Percentiles rank a stretch among this genome's conserved stretches.
Evolutionary conservation across 78 protist species (phyloP).

Genomic region (Pigoraptor vietnamica): DNA sequence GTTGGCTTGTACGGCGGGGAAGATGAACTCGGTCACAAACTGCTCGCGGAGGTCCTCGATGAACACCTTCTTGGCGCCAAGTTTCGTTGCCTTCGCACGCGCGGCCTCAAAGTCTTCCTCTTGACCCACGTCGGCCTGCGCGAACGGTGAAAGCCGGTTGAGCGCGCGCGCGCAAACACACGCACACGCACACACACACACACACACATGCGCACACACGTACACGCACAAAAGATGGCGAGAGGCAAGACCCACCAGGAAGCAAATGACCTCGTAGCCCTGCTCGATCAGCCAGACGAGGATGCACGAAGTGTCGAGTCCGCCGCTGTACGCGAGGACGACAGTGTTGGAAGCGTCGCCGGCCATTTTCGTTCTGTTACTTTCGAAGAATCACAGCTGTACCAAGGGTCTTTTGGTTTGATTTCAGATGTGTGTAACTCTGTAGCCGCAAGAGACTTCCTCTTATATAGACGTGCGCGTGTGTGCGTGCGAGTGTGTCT

Average conservation of each 20-base stretch:
- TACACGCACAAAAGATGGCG: not conserved
- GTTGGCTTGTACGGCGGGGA: constrained; percentile 42
- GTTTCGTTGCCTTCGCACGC: constrained; percentile 15
- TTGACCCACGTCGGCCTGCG: constrained; percentile 32
- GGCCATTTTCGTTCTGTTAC: not conserved
- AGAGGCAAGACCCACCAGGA: not conserved
- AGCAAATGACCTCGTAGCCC: constrained; percentile 36
- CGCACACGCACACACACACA: not conserved
- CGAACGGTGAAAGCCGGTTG: not conserved
- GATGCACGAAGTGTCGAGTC: constrained; percentile 54
- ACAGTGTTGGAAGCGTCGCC: not conserved
- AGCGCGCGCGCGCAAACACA: too few relatives aligned
- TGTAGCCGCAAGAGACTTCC: too few relatives aligned
- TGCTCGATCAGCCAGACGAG: constrained; percentile 56
- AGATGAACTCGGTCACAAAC: constrained; percentile 41
- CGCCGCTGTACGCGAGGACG: constrained; percentile 50
- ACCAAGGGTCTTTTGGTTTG: too few relatives aligned
- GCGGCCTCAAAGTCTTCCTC: constrained; percentile 30
- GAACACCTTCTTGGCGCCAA: constrained; percentile 35
- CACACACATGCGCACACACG: not conserved
- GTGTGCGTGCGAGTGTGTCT: too few relatives aligned
- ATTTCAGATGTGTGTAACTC: too few relatives aligned
- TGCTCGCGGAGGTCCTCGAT: constrained; percentile 45
- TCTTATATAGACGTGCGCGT: too few relatives aligned
- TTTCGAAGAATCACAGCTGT: too few relatives aligned